phyloP scores from a whole-genome alignment of 371 early-diverging fungal species.

The Rhizopus delemar region DNA sequence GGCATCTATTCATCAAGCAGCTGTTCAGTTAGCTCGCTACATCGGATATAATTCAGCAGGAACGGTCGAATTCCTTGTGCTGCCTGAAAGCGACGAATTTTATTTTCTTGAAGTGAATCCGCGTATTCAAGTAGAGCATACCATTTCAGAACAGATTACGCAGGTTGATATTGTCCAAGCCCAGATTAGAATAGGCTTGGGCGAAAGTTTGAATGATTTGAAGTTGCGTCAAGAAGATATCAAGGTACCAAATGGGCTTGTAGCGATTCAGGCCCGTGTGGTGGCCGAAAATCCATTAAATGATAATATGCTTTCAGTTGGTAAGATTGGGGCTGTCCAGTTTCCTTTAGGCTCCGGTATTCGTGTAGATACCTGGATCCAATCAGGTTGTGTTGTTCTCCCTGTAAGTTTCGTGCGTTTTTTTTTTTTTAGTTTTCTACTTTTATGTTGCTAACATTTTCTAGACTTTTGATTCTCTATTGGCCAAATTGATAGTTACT shows the following conservation, averaged over 20 bases:
- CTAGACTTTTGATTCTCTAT: conserved; percentile 44
- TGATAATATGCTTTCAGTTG: conserved; percentile 43
- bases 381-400: conserved; percentile 29
- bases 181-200: conserved; percentile 40
- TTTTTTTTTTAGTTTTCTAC: neutral
- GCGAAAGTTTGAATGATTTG: conserved; percentile 23
- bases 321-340: conserved; percentile 26
- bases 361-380: conserved; percentile 50
- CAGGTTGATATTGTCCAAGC: conserved; percentile 73
- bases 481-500: conserved; percentile 45
- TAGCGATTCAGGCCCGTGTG: conserved; percentile 47
- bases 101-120: conserved; percentile 33
- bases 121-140: conserved; percentile 35
- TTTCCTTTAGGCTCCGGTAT: conserved; percentile 43
- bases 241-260: conserved; percentile 12
- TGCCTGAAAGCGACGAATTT: conserved; percentile 45
- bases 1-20: conserved; percentile 30
- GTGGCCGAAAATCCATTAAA: conserved; percentile 47
- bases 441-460: too few species aligned
- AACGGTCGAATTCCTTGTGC: conserved; percentile 83
- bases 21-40: conserved; percentile 24
- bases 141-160: conserved; percentile 90
- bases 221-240: conserved; percentile 21
- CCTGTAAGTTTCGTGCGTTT: conserved; percentile 27
- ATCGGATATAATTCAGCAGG: conserved; percentile 53